Evolutionary conservation across 208 protist species (phyloP), one percentile per base, ranked within the genome.

Genomic region (Porcisia deanei): DNA sequence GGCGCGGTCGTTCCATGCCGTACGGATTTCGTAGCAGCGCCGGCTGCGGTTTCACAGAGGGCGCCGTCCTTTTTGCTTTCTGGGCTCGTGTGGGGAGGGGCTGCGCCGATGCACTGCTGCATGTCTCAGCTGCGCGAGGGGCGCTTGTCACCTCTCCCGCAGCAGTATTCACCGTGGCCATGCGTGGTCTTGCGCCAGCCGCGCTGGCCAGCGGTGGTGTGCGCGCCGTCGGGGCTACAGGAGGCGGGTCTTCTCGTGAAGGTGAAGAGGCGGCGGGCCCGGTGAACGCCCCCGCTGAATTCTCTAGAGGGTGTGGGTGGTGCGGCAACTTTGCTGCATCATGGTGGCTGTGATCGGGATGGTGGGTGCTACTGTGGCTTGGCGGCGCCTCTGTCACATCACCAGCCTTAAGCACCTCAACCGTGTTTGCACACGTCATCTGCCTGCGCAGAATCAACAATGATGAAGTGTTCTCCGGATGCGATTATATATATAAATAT

Each of bases 1-100:
- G 67, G 34, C 67, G 53, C 37, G 58, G 43, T n/a, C 25, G n/a
- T 9, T 43, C 30, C 10, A 63, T 61, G 34, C 71, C 39, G 58
- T 65, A 75, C 3, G 71, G 57, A 43, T 75, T 75, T 41, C 57
- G 71, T 22, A 66, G 57, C 57, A 75, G n/a, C 57, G 25, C 30
- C 30, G 71, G 71, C 25, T 43, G 55, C 61, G 61, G 30, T 66
- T 37, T 10, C 39, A 7, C 20, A 41, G 43, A 45, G 34, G 45
- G 47, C 25, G 47, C 45, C 25, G 5, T 52, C n/a, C 5, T 69
- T 34, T 53, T 39, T 30, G 22, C 45, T 34, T n/a, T 30, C 34
- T 6, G 64, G 34, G 5, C 25, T 43, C 59, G 34, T 7, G 34
- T n/a, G 34, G 20, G 34, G 34, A 9, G 16, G 20, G 25, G 16